These are phyloP conservation scores for Jamesozyma lodderae DNA, from an alignment of 805 yeast species.

Conservation along the genomic window DNA sequence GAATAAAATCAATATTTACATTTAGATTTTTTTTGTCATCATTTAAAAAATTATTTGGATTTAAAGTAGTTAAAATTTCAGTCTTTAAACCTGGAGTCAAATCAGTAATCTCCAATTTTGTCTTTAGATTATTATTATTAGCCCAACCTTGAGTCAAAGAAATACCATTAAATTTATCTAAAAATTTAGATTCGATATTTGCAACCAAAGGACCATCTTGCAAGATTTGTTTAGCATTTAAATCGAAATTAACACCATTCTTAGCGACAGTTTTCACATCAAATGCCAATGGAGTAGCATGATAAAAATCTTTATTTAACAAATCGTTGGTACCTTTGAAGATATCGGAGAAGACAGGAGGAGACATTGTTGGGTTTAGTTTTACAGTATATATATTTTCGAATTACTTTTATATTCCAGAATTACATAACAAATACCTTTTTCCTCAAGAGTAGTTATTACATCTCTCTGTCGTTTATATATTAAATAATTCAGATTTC, in stretches of 20 bases:
- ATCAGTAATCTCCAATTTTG: constrained; percentile 87
- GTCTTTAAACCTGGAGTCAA: constrained; percentile 92
- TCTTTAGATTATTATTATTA: constrained; percentile 71
- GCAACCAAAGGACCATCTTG: constrained; percentile 78
- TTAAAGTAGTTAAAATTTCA: constrained; percentile 77
- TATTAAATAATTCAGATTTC: no score
- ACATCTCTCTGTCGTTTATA: no score
- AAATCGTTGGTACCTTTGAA: constrained; percentile 87
- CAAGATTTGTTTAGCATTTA: constrained; percentile 78
- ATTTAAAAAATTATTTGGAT: constrained; percentile 77
- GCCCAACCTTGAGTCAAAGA: constrained; percentile 97
- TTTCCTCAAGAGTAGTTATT: no score
- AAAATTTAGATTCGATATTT: constrained; percentile 81
- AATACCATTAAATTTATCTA: constrained; percentile 86
- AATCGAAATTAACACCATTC: constrained; percentile 90
- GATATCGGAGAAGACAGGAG: constrained; percentile 88
- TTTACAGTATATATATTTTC: no score
- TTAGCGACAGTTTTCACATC: constrained; percentile 92
- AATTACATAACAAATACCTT: no score
- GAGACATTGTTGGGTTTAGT: constrained; percentile 44
- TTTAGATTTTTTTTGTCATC: constrained; percentile 35
- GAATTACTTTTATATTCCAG: no score
- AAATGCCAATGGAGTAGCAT: constrained; percentile 75
- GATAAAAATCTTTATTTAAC: constrained; percentile 87
- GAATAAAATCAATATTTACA: constrained; percentile 82